Evolutionary conservation across 108 stramenopile species (phyloP), one percentile per base, ranked within the genome.

Genomic region (Pseudonitzschia delicatissima): DNA sequence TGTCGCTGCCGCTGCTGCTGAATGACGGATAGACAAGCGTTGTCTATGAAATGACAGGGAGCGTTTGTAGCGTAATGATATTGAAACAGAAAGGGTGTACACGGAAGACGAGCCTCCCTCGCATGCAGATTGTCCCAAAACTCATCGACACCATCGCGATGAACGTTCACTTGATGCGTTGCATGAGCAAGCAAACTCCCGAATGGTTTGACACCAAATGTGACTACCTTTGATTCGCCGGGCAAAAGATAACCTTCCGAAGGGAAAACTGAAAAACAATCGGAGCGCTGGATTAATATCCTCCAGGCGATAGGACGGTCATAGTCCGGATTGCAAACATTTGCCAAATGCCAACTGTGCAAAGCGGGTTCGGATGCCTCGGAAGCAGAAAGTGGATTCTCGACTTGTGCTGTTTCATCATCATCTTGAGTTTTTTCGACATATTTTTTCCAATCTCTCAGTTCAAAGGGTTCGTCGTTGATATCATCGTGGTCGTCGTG

Each of bases 181-280:
- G 81, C 76, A 45, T 78, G 69, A 25, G 72, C 75, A 51, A 86
- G 21, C 7, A 83, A 21, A 28, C 72, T 75, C 2, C 68, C 87
- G 33, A 79, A 49, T 17, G 73, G 73, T 25, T 65, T 60, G 2
- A 88, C 82, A 12, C 87, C 84, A 47, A 88, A 76, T 13, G 74
- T 69, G 11, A 85, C 48, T 29, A 80, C 45, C 23, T 69, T 55
- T 3, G 79, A 82, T 68, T 88, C 78, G 35, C 87, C 87, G 9
- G 84, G 81, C 36, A 42, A 53, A 15, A 89, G 59, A 71, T 78
- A 82, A 17, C 87, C 87, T 63, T 81, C 74, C 9, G 83, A 78
- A 11, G 87, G 87, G 71, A 67, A 89, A 0, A 82, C 79, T 1
- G 81, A 78, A 62, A 89, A 89, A 36, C 75, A 81, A 57, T 89